phyloP scores from a whole-genome alignment of 176 grass and related monocot species.

The Oryza meridionalis region DNA sequence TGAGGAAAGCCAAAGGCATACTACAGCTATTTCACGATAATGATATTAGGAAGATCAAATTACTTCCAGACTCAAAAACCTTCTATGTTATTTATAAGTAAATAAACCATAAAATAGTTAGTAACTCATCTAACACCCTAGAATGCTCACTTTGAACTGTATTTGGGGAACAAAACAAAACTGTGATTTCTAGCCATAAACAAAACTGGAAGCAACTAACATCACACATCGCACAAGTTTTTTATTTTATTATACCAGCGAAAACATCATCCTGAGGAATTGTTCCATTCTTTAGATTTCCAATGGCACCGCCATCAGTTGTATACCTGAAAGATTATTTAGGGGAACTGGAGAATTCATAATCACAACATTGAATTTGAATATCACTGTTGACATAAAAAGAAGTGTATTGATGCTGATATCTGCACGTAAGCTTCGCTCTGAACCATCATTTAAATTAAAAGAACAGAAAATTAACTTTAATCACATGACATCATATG shows the following conservation, averaged over 20 bases:
- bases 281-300: constrained; percentile 69
- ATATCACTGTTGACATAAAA: constrained; percentile 14
- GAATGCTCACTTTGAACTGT: not conserved
- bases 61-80: not conserved
- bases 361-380: not conserved
- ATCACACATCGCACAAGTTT: not conserved
- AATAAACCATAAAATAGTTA: not conserved
- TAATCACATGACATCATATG: not conserved
- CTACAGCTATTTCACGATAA: not conserved
- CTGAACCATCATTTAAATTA: not conserved
- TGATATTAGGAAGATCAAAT: constrained; percentile 19
- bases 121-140: not conserved
- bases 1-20: constrained; percentile 26
- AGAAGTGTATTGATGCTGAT: not conserved
- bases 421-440: not conserved
- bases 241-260: constrained; percentile 58
- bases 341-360: constrained; percentile 36
- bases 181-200: constrained; percentile 1
- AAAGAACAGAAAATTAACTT: not conserved
- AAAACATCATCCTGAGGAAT: constrained; percentile 84
- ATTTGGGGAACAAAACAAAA: not conserved
- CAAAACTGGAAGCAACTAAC: constrained; percentile 27
- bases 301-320: constrained; percentile 74
- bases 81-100: not conserved
- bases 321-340: constrained; percentile 78